phyloP scores from a whole-genome alignment of 805 yeast genomes.

The Starmera amethionina region DNA sequence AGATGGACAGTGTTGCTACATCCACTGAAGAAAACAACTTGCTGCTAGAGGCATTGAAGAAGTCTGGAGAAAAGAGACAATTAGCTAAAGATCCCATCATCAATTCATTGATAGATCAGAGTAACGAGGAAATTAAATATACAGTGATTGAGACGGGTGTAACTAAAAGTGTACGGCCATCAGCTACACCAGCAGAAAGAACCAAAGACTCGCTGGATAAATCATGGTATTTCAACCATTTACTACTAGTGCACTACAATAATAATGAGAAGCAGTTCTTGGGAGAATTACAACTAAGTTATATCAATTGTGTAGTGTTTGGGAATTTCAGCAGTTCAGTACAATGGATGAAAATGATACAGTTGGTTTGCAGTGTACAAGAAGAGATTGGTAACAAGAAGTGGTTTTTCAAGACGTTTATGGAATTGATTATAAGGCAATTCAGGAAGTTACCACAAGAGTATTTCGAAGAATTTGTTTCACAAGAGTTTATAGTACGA shows the following conservation, averaged over 20 bases:
- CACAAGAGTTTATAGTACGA: conserved; percentile 9
- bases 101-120: conserved; percentile 22
- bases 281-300: conserved; percentile 48
- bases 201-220: conserved; percentile 50
- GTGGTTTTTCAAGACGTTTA: conserved; percentile 21
- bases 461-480: conserved; percentile 27
- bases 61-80: conserved; percentile 18
- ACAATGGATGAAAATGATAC: conserved; percentile 52
- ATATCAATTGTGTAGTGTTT: conserved; percentile 36
- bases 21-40: conserved; percentile 39
- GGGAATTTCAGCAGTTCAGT: conserved; percentile 55
- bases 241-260: conserved; percentile 20
- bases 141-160: conserved; percentile 28
- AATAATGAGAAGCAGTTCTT: conserved; percentile 23
- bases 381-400: conserved; percentile 17
- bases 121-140: conserved; percentile 28
- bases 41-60: conserved; percentile 26
- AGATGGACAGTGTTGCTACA: conserved; percentile 34
- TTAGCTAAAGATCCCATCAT: conserved; percentile 22
- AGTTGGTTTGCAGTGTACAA: conserved; percentile 29
- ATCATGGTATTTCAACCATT: conserved; percentile 43
- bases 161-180: conserved; percentile 26
- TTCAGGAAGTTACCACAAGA: conserved; percentile 32
- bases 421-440: conserved; percentile 26
- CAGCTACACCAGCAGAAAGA: conserved; percentile 26